These are phyloP conservation scores for Solanum bulbocastanum DNA, from an alignment of 257 asterid genomes.

Conservation along the genomic window DNA sequence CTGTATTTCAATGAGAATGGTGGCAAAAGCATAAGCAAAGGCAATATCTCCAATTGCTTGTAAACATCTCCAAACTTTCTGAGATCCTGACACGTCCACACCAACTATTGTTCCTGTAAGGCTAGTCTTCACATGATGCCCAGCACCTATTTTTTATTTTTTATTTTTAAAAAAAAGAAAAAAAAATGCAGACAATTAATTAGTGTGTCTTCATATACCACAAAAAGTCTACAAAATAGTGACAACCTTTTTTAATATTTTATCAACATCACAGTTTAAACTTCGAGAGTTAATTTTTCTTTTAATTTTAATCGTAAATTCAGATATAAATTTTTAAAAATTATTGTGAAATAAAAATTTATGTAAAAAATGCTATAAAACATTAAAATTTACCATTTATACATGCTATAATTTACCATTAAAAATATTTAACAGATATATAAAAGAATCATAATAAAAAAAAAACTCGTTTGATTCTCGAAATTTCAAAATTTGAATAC, in stretches of 20 bases:
- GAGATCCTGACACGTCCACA: constrained; percentile 3
- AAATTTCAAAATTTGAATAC: background rate
- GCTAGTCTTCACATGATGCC: background rate
- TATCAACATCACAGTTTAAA: background rate
- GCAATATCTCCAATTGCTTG: constrained; percentile 56
- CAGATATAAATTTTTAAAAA: background rate
- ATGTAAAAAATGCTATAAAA: too few species aligned
- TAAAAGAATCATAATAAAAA: too few species aligned
- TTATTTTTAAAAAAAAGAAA: background rate
- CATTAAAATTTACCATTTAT: too few species aligned
- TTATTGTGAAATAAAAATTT: too few species aligned
- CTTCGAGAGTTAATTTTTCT: accelerated
- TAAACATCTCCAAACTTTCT: constrained; percentile 15
- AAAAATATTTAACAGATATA: background rate
- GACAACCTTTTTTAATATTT: background rate
- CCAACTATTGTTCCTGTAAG: constrained; percentile 4
- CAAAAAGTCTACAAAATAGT: background rate
- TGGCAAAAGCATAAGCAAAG: constrained; percentile 39
- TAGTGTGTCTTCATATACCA: background rate
- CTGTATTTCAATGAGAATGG: constrained; percentile 43
- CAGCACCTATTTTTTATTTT: background rate
- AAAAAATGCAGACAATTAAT: background rate
- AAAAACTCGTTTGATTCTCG: background rate
- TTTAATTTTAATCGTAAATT: background rate
- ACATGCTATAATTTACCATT: background rate